These are phyloP conservation scores for Saccharomycopsis microspora DNA, from an alignment of 805 yeast species.

Conservation along the genomic window DNA sequence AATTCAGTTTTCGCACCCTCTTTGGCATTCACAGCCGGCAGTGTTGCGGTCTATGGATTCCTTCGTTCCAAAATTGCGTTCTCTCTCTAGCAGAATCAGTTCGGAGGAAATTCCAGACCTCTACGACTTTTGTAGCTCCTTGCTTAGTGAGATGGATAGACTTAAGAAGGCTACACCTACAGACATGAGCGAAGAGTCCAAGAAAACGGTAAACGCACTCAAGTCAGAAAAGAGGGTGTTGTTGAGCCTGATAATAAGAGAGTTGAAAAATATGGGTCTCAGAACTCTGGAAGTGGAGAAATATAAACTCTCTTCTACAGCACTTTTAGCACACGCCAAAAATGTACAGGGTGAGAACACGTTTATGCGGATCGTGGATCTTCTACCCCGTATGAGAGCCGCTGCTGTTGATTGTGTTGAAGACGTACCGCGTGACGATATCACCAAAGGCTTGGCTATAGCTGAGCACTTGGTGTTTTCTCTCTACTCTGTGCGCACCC, in stretches of 20 bases:
- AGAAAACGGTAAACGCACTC: constrained; percentile 57
- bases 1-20: background rate
- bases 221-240: constrained; percentile 73
- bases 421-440: constrained; percentile 67
- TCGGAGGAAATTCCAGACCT: constrained; percentile 10
- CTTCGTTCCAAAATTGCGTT: constrained; percentile 27
- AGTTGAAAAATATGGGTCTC: constrained; percentile 67
- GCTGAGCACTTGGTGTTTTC: constrained; percentile 58
- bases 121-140: constrained; percentile 18
- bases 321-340: constrained; percentile 44
- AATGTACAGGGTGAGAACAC: constrained; percentile 40
- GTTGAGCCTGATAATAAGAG: constrained; percentile 66
- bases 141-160: constrained; percentile 35
- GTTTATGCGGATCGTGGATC: constrained; percentile 63
- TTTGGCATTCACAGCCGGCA: constrained; percentile 6
- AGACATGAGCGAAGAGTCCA: constrained; percentile 57
- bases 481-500: constrained; percentile 41
- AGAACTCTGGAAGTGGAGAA: constrained; percentile 51
- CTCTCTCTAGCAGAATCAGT: constrained; percentile 2
- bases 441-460: constrained; percentile 66
- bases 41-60: constrained; percentile 28
- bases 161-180: constrained; percentile 73
- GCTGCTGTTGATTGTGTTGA: constrained; percentile 48
- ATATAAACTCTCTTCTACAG: constrained; percentile 34
- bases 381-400: constrained; percentile 69